Base-by-base conservation (phyloP, 139 green algal species). In the Micractinium sp. region DNA sequence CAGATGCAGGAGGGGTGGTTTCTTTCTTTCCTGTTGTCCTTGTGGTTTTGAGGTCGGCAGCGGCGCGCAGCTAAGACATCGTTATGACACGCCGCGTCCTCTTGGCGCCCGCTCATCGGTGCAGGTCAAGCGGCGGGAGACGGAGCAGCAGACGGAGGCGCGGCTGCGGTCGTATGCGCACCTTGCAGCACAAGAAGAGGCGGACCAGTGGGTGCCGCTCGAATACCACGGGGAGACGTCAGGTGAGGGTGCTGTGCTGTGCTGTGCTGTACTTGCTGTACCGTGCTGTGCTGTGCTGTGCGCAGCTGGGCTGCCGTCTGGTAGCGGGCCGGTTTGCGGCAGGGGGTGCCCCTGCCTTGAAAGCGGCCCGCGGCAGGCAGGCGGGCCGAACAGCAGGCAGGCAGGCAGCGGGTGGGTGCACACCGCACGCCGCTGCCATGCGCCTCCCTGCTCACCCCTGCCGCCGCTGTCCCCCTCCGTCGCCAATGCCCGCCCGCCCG, bases 121-220 rank as follows among this genome's bases (percentile, higher is more conserved):
- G 74, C 93, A 96, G 90, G 94, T 98, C 73, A 92, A 94, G 91
- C 90, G 94, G 84, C 91, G 95, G 0, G 96, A 99, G 89, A 99
- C 97, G 31, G 97, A 99, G 91, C 91, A 95, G 33, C 97, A 99
- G 90, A 77, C 92, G 87, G 94, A 98, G 88, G 85, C 85, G 47
- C 91, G 95, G 20, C 74, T 96, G 38, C 87, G 93, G 39, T 95
- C 90, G 29, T 95, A 95, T 88, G 94, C 94, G 15, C 92, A 97
- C 92, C 79, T 97, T 38, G 74, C 92, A 81, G 82, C 92, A 73
- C 89, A 86, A 83, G 95, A 94, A 76, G 87, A 91, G 39, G 87
- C 88, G 77, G 94, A 94, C 86, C 73, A 85, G 25, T 94, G 91
- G 92, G 41, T 86, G n/a, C 29, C 74, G 14, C 87, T 95, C 63